Percentiles rank a stretch among this genome's conserved stretches.
phyloP scores from a whole-genome alignment of 2,329 filamentous ascomycete genomes.

The Pestalotiopsis sp. region DNA sequence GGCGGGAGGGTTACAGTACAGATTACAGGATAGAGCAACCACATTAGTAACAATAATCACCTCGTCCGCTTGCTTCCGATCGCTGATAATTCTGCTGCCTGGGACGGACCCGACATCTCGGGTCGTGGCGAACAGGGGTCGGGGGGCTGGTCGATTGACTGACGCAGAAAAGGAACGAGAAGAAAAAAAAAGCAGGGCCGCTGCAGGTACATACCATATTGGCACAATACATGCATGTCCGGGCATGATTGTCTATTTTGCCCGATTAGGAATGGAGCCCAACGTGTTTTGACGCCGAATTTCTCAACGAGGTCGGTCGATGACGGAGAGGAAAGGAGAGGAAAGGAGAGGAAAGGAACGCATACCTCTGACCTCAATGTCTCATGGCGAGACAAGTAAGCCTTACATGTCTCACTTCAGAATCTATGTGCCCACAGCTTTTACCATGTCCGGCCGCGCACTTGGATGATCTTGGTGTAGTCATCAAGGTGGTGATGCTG shows the following conservation, averaged over 20 bases:
- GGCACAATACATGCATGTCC: background rate
- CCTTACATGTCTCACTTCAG: background rate
- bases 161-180: too few species aligned
- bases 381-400: background rate
- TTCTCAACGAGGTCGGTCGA: background rate
- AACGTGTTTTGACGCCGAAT: background rate
- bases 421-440: background rate
- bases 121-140: background rate
- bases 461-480: background rate
- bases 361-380: background rate
- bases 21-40: too few species aligned
- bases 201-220: background rate
- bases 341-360: background rate
- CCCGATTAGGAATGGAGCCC: background rate
- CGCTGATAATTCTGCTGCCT: background rate
- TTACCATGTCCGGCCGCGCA: too few species aligned
- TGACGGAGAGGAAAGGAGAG: background rate
- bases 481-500: background rate
- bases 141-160: too few species aligned
- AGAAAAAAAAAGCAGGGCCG: background rate
- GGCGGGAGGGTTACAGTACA: background rate
- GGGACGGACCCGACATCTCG: background rate
- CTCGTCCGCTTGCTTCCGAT: background rate
- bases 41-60: background rate
- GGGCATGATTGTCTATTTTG: background rate